Base-by-base conservation (phyloP, 2,329 filamentous ascomycete genomes). In the Phyllosticta citrichinensis region DNA sequence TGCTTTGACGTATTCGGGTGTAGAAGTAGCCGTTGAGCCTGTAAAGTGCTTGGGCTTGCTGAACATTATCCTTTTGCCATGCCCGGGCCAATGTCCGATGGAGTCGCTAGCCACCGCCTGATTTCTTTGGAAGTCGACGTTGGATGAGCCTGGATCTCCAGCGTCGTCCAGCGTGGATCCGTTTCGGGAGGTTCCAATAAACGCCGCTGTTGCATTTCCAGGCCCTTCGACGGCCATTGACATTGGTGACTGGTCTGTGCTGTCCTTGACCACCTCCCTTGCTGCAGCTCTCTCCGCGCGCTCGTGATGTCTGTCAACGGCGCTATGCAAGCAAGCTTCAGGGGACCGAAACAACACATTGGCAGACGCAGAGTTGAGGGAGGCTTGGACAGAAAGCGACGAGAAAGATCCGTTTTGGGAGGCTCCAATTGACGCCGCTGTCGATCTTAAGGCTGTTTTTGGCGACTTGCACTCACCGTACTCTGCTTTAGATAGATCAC, bases 401-500 rank as follows among this genome's bases (percentile, higher is more conserved):
- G 58, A 56, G 14, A 8, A 17, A n/a, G 19, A 22, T 9, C 58
- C 52, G 20, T 35, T 12, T 56, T 51, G 17, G 53, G 58, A 17
- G 17, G 8, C 6, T 47, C 14, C 17, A n/a, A 8, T 47, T 47
- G 40, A 50, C n/a, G 25, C 19, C 22, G 25, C 17, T 22, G 40
- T 52, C 53, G 53, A 56, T 60, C 58, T 56, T 35, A 56, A 22
- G 14, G 19, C 58, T 56, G n/a, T 53, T 60, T 60, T 52, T 35
- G 33, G 40, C 58, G 53, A 56, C 58, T 52, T 19, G 24, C 35
- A n/a, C 58, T 60, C 53, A 22, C 14, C 40, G 40, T 47, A n/a
- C 40, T 47, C 14, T 60, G 30, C 40, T 52, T 19, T 8, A 35
- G 12, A 33, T n/a, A 35, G 33, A 27, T 67, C 66, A 51, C 64